Conservation (phyloP, 2,329 filamentous ascomycete species). For the Trichoderma atrobrunneum region DNA sequence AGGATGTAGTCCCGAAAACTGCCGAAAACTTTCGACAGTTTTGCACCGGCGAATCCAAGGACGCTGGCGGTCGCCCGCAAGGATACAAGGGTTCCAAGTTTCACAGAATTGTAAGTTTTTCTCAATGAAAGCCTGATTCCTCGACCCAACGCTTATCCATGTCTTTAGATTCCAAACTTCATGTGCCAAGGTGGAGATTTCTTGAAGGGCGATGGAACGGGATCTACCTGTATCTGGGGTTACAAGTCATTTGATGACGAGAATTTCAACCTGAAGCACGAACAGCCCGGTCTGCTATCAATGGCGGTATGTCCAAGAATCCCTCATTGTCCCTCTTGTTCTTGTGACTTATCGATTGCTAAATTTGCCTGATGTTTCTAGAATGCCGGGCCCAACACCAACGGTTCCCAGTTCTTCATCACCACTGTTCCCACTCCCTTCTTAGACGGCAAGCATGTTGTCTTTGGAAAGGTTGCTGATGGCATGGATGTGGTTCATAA, state of each 20-base stretch:
- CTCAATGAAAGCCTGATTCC: neutral
- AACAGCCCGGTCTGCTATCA: conserved; percentile 74
- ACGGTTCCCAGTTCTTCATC: conserved; percentile 97
- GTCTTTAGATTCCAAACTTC: conserved; percentile 78
- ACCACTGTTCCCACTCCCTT: conserved; percentile 85
- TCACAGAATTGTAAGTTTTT: conserved; percentile 74
- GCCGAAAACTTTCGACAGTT: conserved; percentile 97
- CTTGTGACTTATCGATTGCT: neutral
- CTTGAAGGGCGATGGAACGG: conserved; percentile 87
- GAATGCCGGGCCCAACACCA: conserved; percentile 90
- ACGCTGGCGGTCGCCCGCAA: conserved; percentile 70
- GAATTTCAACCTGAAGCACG: conserved; percentile 80
- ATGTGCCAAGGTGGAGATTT: conserved; percentile 99
- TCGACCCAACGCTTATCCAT: neutral
- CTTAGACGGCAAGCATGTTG: conserved; percentile 88
- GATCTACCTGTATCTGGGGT: conserved; percentile 84
- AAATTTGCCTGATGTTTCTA: conserved; percentile 34
- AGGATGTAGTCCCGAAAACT: conserved; percentile 77
- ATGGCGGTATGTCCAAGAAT: conserved; percentile 72
- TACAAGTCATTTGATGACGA: conserved; percentile 83
- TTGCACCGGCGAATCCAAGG: conserved; percentile 90
- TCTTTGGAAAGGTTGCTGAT: conserved; percentile 86
- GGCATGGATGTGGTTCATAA: conserved; percentile 92
- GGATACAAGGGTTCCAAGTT: conserved; percentile 96
- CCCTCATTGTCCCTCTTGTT: neutral